Evolutionary conservation across 2,329 filamentous ascomycete species (phyloP).

Genomic region (Cytospora chrysosperma): DNA sequence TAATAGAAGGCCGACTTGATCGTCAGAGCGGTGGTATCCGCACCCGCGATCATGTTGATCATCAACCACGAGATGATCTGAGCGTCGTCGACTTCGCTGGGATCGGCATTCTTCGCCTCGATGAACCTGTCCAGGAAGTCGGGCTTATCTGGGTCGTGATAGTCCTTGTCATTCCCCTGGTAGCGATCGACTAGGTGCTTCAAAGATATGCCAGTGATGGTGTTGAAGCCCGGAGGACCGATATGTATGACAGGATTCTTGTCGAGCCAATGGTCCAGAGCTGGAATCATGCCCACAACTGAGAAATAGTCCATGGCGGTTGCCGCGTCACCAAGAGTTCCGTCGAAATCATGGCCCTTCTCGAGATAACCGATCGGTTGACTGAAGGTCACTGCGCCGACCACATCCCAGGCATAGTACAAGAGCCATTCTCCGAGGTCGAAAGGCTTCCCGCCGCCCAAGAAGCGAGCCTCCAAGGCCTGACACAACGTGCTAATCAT

Average conservation of each 20-base stretch:
- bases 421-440: slow-evolving; percentile 2
- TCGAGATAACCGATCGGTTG: slow-evolving; percentile 43
- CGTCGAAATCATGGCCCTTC: slow-evolving; percentile 37
- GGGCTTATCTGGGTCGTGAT: slow-evolving; percentile 28
- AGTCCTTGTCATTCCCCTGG: slow-evolving; percentile 31
- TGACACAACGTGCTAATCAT: slow-evolving; percentile 33
- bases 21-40: slow-evolving; percentile 38
- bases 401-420: slow-evolving; percentile 39
- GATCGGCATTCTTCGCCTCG: slow-evolving; percentile 33
- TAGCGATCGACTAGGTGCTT: slow-evolving; percentile 32
- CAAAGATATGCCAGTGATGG: slow-evolving; percentile 31
- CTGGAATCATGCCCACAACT: slow-evolving; percentile 32
- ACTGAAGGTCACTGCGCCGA: slow-evolving; percentile 41
- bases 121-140: slow-evolving; percentile 44
- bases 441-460: slow-evolving; percentile 24
- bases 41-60: slow-evolving; percentile 37
- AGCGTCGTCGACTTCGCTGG: slow-evolving; percentile 34
- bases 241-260: slow-evolving; percentile 40
- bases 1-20: slow-evolving; percentile 39
- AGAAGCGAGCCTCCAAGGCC: slow-evolving; percentile 33
- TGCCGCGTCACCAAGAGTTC: slow-evolving; percentile 33
- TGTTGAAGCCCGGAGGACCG: slow-evolving; percentile 35
- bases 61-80: slow-evolving; percentile 37
- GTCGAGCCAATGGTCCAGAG: slow-evolving; percentile 37
- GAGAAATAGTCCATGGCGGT: slow-evolving; percentile 35